Evolutionary conservation across 2,329 filamentous ascomycete genomes (phyloP), one percentile per base, ranked within the genome.

Genomic region (Aspergillus tamarii): DNA sequence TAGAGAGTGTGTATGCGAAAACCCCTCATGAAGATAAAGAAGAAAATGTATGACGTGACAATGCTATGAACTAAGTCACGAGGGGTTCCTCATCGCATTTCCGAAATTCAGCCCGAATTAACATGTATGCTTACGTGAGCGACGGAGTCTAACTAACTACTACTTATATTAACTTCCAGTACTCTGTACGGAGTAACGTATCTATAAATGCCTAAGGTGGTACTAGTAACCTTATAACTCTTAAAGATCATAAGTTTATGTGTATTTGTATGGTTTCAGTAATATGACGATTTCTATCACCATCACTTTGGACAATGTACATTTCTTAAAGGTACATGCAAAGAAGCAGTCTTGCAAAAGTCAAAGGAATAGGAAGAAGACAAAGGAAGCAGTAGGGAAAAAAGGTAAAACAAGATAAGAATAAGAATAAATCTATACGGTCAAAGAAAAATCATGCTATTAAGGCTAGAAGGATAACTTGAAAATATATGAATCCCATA

Each of bases 1-100:
- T 14, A 57, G 48, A 55, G 63, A 61, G 64, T 52, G 61, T 65
- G 62, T 36, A 63, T 68, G 65, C 67, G 72, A 58, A 71, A 59
- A 53, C 70, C 64, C 72, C 68, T 70, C 76, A 77, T 78, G 58
- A 64, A 71, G 69, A 69, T 59, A 58, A 26, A 45, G 30, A 66
- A 36, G 28, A 46, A 50, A 34, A 50, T 50, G n/a, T 32, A 52
- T 21, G 48, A 52, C 48, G 48, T 52, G 19, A 34, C 11, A 32
- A 52, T 32, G 1, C 16, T 28, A 50, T 50, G 26, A 50, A 16
- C 26, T 11, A n/a, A 32, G 52, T 39, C 52, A 55, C 32, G 52
- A 39, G 52, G 52, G 52, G 32, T n/a, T 41, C 34, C 34, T 36
- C 19, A 19, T 41, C 19, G 36, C 19, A 41, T 41, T 36, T 23